Percentiles rank a stretch among this genome's conserved stretches.
Evolutionary conservation across 2,329 filamentous ascomycete species (phyloP).

Genomic region (Cladosporium sp.): DNA sequence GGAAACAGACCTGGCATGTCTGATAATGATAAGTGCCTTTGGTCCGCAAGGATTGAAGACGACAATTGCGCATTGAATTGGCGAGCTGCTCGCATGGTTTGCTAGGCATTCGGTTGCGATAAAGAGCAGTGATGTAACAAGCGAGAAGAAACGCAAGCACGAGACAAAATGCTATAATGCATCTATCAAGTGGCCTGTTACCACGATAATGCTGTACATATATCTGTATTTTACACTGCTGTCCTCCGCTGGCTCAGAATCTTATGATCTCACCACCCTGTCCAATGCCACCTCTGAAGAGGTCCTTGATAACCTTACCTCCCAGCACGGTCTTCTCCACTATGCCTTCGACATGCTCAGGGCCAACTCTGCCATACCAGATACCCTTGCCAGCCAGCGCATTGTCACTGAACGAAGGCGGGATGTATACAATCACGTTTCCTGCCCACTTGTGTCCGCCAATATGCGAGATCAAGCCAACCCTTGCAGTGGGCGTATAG

Average conservation of each 20-base stretch:
- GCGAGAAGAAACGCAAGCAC: too few relatives aligned
- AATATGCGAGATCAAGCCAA: constrained; percentile 75
- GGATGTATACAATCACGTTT: constrained; percentile 79
- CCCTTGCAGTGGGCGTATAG: constrained; percentile 51
- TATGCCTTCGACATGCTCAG: constrained; percentile 73
- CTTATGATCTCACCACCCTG: constrained; percentile 33
- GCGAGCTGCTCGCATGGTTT: too few relatives aligned
- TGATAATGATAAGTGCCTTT: background rate
- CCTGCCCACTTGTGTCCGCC: constrained; percentile 85
- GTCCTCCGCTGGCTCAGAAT: constrained; percentile 22
- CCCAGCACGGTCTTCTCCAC: constrained; percentile 67
- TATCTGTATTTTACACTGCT: background rate
- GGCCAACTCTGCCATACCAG: constrained; percentile 80
- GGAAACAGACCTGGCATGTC: background rate
- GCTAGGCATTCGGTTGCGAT: too few relatives aligned
- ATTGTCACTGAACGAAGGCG: constrained; percentile 54
- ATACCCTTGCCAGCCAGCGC: constrained; percentile 69
- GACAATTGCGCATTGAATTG: background rate
- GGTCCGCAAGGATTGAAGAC: background rate
- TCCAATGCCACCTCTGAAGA: constrained; percentile 70
- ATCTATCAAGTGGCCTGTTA: background rate
- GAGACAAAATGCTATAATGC: too few relatives aligned
- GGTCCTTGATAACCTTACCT: constrained; percentile 67
- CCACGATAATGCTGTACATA: background rate
- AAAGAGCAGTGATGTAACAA: too few relatives aligned